A percentile compares a stretch with the other conserved stretches of the same genome.
Evolutionary conservation across 139 green algal species (phyloP).

Genomic region (Yamagishiella unicocca): DNA sequence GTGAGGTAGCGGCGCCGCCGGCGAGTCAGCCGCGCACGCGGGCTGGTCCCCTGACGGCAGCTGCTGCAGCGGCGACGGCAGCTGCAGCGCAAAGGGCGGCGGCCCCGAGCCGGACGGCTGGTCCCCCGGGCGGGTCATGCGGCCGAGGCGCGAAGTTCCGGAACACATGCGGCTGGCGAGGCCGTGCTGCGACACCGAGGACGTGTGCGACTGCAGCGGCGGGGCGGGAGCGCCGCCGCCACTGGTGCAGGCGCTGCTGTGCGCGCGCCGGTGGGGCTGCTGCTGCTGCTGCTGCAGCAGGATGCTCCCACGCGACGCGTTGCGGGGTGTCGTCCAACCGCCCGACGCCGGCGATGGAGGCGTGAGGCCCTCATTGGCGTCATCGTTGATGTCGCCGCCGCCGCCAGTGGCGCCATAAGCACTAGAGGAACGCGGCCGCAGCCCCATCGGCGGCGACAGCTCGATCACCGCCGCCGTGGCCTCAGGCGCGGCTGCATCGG

Average conservation of each 20-base stretch:
- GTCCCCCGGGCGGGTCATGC: constrained; percentile 18
- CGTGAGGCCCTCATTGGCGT: neutral
- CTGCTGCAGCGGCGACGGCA: neutral
- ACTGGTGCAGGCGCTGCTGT: neutral
- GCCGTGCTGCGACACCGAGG: neutral
- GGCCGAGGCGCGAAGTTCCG: constrained; percentile 30
- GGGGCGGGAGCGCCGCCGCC: neutral
- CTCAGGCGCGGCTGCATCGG: too few relatives aligned
- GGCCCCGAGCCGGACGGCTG: neutral
- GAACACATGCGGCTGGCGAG: neutral
- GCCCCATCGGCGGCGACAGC: too few relatives aligned
- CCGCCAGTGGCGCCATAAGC: neutral
- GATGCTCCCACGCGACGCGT: neutral
- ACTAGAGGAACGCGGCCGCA: too few relatives aligned
- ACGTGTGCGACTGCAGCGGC: neutral
- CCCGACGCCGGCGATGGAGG: neutral
- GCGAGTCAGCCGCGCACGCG: too few relatives aligned
- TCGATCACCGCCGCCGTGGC: too few relatives aligned
- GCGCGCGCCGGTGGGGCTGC: neutral
- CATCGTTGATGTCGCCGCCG: neutral
- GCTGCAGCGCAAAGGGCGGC: neutral
- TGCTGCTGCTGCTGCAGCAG: neutral
- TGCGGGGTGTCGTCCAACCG: too few relatives aligned
- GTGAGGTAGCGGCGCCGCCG: too few relatives aligned
- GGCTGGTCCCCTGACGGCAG: too few relatives aligned